phyloP scores from a whole-genome alignment of 345 rosid genomes.

The Hypericum perforatum region DNA sequence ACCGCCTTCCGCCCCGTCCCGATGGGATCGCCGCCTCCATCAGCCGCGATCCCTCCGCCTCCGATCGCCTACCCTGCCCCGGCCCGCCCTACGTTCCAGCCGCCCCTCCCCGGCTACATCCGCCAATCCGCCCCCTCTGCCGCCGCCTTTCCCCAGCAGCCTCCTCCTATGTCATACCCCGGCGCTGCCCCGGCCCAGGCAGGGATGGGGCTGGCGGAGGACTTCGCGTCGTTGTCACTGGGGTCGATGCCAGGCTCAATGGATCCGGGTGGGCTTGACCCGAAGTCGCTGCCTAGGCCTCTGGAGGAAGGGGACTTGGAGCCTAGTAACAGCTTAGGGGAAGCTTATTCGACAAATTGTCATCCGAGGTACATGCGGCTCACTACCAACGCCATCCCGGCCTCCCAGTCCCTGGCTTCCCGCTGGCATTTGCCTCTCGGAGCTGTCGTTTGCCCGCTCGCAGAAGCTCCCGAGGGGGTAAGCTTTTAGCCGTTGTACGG shows the following conservation, averaged over 20 bases:
- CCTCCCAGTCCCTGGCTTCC: constrained; percentile 78
- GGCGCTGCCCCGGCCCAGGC: too few species aligned
- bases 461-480: constrained; percentile 90
- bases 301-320: constrained; percentile 88
- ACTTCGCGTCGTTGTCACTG: constrained; percentile 71
- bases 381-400: constrained; percentile 79
- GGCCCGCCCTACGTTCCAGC: constrained; percentile 44
- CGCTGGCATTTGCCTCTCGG: constrained; percentile 99
- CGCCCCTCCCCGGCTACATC: constrained; percentile 21
- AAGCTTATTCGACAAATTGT: constrained; percentile 69
- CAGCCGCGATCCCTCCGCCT: constrained; percentile 28
- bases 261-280: constrained; percentile 63
- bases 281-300: constrained; percentile 82
- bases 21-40: constrained; percentile 53
- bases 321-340: constrained; percentile 45
- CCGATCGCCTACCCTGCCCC: constrained; percentile 20
- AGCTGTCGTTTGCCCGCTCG: constrained; percentile 98
- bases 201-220: constrained; percentile 63
- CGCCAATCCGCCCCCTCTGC: constrained; percentile 15
- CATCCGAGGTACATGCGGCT: constrained; percentile 74
- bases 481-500: constrained; percentile 14
- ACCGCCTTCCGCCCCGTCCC: constrained; percentile 38
- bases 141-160: constrained; percentile 30
- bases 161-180: constrained; percentile 34
- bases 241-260: constrained; percentile 70